Percentiles rank a stretch among this genome's conserved stretches.
Conservation (phyloP, 805 yeast species). For the Lachancea meyersii region DNA sequence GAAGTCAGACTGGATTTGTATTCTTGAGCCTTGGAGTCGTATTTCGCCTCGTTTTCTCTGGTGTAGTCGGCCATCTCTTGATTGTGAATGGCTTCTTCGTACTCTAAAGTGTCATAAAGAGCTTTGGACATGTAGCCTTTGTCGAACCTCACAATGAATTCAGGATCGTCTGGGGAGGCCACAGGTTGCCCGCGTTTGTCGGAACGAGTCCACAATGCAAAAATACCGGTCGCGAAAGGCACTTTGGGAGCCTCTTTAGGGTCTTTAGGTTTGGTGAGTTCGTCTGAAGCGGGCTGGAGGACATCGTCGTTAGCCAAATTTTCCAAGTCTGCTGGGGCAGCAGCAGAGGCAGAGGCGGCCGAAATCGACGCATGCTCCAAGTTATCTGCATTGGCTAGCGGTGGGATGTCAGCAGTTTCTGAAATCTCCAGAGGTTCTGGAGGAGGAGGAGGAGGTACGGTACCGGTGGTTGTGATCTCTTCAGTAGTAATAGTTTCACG, state of each 20-base stretch:
- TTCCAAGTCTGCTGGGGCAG: constrained; percentile 5
- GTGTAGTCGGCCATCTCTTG: constrained; percentile 17
- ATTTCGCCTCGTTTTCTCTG: constrained; percentile 13
- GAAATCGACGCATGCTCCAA: background rate
- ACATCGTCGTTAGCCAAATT: constrained; percentile 5
- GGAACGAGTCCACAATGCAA: constrained; percentile 12
- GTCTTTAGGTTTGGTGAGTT: constrained; percentile 11
- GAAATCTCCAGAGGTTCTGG: background rate
- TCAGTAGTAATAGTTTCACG: background rate
- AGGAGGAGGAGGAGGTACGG: background rate
- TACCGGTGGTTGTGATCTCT: constrained; percentile 1
- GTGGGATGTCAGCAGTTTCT: background rate
- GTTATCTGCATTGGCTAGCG: background rate
- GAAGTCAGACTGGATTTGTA: constrained; percentile 18
- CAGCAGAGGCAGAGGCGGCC: background rate
- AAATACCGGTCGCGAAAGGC: constrained; percentile 10
- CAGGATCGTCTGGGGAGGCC: constrained; percentile 30
- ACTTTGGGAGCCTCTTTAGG: constrained; percentile 16
- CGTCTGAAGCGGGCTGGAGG: constrained; percentile 3
- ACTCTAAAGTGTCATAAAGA: constrained; percentile 24
- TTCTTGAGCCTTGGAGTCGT: constrained; percentile 18
- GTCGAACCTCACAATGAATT: constrained; percentile 22
- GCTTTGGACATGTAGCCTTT: constrained; percentile 27
- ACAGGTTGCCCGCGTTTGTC: constrained; percentile 15
- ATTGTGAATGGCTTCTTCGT: constrained; percentile 20